Evolutionary conservation across 208 protist genomes (phyloP).

Genomic region (Polymyxa betae): DNA sequence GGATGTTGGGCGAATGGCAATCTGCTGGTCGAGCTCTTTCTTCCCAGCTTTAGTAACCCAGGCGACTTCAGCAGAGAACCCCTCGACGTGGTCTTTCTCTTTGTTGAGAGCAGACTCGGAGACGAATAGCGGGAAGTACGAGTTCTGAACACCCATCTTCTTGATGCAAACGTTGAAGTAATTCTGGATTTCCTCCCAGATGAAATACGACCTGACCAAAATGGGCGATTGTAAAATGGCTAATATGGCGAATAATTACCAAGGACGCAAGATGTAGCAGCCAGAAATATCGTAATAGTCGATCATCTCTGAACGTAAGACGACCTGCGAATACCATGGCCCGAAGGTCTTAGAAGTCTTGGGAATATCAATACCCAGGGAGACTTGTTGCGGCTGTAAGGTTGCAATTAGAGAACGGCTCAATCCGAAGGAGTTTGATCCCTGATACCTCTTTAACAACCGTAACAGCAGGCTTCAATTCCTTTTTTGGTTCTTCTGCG

Average conservation of each 20-base stretch:
- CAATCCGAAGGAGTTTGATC: background rate
- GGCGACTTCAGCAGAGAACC: conserved; percentile 94
- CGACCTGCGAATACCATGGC: conserved; percentile 80
- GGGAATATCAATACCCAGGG: background rate
- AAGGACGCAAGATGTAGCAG: conserved; percentile 92
- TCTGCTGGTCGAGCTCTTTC: conserved; percentile 82
- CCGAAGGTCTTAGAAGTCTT: conserved; percentile 41
- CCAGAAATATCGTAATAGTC: conserved; percentile 99
- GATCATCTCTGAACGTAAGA: conserved; percentile 95
- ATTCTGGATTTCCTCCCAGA: conserved; percentile 93
- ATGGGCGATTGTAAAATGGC: background rate
- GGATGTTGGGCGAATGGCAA: conserved; percentile 96
- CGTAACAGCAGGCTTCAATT: background rate
- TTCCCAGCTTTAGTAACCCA: conserved; percentile 82
- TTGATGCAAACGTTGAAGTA: conserved; percentile 58
- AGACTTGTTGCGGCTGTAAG: background rate
- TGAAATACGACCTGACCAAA: conserved; percentile 78
- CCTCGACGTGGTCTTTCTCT: conserved; percentile 97
- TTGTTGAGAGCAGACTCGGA: conserved; percentile 87
- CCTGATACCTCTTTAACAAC: background rate
- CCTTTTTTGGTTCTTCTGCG: background rate
- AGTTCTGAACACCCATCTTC: conserved; percentile 80
- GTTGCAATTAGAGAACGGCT: background rate
- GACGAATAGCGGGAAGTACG: conserved; percentile 98
- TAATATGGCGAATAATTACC: conserved; percentile 64